Evolutionary conservation across 148 eudicot species (phyloP).

Genomic region (Camellia japonica): DNA sequence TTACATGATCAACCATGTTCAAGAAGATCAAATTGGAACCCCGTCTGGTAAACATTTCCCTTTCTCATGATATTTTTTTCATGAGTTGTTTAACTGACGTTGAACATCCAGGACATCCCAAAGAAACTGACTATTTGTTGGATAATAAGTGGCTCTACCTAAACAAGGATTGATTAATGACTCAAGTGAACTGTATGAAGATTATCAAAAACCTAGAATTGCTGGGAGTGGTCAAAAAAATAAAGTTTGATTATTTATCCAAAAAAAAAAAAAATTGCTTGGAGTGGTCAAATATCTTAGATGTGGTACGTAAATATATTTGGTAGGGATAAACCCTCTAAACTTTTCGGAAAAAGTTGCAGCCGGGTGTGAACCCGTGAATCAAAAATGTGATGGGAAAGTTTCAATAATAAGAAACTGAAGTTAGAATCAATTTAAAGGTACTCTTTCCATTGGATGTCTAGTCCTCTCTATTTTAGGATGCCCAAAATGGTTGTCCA

Average conservation of each 20-base stretch:
- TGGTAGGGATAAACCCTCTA: background rate
- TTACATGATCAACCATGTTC: constrained; percentile 31
- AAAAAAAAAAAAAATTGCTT: too few relatives aligned
- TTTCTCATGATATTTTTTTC: background rate
- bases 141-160: background rate
- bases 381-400: background rate
- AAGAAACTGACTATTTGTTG: background rate
- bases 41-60: constrained; percentile 36
- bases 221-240: background rate
- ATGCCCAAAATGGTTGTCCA: too few relatives aligned
- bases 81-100: background rate
- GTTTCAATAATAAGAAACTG: background rate
- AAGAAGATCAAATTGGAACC: constrained; percentile 27
- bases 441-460: too few relatives aligned
- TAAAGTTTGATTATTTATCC: too few relatives aligned
- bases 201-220: background rate
- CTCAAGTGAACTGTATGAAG: background rate
- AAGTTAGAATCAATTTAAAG: too few relatives aligned
- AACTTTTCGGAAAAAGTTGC: background rate
- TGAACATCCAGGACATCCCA: background rate
- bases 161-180: background rate
- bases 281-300: background rate
- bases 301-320: background rate
- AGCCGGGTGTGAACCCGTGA: background rate
- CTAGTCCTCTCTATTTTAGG: too few relatives aligned